Percentiles rank a stretch among this genome's conserved stretches.
Evolutionary conservation across 495 filamentous ascomycete species (phyloP).

Genomic region (Elaphomyces granulatus): DNA sequence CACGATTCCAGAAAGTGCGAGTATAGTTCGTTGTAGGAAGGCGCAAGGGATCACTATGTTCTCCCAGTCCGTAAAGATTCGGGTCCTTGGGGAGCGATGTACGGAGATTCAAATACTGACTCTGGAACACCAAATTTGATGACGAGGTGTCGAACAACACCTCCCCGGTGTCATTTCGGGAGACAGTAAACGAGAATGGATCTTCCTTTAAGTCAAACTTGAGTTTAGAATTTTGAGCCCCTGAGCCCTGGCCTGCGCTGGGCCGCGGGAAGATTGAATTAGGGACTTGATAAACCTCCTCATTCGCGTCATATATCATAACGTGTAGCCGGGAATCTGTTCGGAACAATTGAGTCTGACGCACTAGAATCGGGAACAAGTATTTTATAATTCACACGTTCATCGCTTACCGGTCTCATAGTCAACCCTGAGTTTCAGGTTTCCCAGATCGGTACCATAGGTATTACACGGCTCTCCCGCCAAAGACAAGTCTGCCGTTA

Average conservation of each 20-base stretch:
- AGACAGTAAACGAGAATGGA: constrained; percentile 69
- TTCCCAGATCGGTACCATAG: constrained; percentile 53
- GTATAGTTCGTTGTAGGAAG: constrained; percentile 62
- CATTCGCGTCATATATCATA: constrained; percentile 62
- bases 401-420: constrained; percentile 52
- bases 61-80: constrained; percentile 67
- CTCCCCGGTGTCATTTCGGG: constrained; percentile 44
- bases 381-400: background rate
- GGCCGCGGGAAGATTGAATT: constrained; percentile 56
- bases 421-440: constrained; percentile 54
- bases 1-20: constrained; percentile 68
- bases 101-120: constrained; percentile 58
- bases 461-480: constrained; percentile 54
- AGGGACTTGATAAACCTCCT: constrained; percentile 67
- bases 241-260: constrained; percentile 9
- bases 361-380: background rate
- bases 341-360: background rate
- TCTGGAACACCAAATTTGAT: constrained; percentile 58
- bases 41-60: constrained; percentile 60
- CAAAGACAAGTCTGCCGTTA: constrained; percentile 47
- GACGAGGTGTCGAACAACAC: constrained; percentile 69
- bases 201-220: constrained; percentile 36
- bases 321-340: constrained; percentile 66
- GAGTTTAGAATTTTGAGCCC: constrained; percentile 18
- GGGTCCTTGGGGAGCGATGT: constrained; percentile 53